A percentile compares a stretch with the other conserved stretches of the same genome.
Conservation (phyloP, 768 basidiomycete species). For the Collybia mongolica region DNA sequence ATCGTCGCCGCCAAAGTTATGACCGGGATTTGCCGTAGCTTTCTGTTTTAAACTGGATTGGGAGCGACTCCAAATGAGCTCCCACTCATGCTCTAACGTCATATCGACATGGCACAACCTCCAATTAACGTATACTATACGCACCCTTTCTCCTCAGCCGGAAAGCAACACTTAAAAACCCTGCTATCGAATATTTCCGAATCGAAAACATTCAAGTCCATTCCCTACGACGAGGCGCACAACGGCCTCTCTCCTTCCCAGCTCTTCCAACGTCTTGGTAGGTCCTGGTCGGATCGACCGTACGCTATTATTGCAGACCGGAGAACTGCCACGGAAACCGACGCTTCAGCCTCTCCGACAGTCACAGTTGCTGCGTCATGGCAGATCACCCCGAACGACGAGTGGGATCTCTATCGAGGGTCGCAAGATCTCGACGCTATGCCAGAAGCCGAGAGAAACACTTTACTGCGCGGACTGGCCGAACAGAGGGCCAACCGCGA, state of each 20-base stretch:
- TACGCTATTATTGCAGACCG: constrained; percentile 1
- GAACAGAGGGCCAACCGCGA: constrained; percentile 2
- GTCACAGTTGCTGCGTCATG: background rate
- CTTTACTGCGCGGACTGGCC: background rate
- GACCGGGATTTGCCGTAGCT: too few relatives aligned
- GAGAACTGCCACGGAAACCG: background rate
- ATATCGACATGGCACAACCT: background rate
- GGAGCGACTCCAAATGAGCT: too few relatives aligned
- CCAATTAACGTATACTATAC: background rate
- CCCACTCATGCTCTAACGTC: too few relatives aligned
- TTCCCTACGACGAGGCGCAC: background rate
- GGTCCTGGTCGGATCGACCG: background rate
- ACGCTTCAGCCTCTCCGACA: background rate
- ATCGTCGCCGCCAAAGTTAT: too few relatives aligned
- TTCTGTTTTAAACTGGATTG: too few relatives aligned
- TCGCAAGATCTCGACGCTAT: background rate
- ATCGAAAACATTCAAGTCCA: background rate
- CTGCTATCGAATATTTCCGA: background rate
- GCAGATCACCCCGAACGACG: constrained; percentile 1
- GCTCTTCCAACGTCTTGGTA: background rate
- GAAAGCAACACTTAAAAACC: background rate
- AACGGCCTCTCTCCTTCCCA: background rate
- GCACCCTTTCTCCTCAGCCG: background rate
- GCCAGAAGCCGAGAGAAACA: constrained; percentile 1
- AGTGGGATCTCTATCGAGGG: constrained; percentile 1